Evolutionary conservation across 2,329 filamentous ascomycete genomes (phyloP).

Genomic region (Alternaria dauci): DNA sequence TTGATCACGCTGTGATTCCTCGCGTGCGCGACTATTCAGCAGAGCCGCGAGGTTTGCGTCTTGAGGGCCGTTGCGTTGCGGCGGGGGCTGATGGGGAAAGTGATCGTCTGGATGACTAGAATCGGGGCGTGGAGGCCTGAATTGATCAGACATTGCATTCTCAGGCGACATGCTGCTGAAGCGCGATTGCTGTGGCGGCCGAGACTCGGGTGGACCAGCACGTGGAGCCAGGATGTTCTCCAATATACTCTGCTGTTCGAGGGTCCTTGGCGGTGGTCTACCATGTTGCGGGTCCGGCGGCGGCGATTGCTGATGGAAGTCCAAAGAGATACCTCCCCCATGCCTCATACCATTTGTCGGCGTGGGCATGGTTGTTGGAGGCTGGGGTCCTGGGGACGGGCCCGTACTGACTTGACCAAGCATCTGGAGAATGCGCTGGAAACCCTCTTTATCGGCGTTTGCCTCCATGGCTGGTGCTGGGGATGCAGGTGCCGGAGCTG

Average conservation of each 20-base stretch:
- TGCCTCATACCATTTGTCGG: conserved; percentile 41
- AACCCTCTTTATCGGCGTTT: conserved; percentile 81
- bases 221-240: conserved; percentile 48
- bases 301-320: conserved; percentile 44
- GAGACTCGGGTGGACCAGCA: conserved; percentile 40
- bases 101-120: conserved; percentile 43
- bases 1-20: conserved; percentile 49
- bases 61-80: conserved; percentile 41
- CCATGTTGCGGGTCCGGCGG: conserved; percentile 39
- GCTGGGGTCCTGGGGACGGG: conserved; percentile 26
- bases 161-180: conserved; percentile 49
- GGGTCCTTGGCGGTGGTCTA: conserved; percentile 36
- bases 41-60: conserved; percentile 47
- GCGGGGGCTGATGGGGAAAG: conserved; percentile 42
- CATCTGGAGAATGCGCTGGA: conserved; percentile 83
- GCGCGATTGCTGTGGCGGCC: conserved; percentile 40
- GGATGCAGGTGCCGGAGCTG: conserved; percentile 27
- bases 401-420: conserved; percentile 63
- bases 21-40: conserved; percentile 51
- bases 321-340: conserved; percentile 42
- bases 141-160: conserved; percentile 42
- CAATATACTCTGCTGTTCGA: conserved; percentile 48
- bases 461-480: conserved; percentile 50
- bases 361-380: conserved; percentile 30
- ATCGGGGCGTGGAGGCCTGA: conserved; percentile 41